Conservation (phyloP, 176 grass and related monocot species). For the Dactylis glomerata region DNA sequence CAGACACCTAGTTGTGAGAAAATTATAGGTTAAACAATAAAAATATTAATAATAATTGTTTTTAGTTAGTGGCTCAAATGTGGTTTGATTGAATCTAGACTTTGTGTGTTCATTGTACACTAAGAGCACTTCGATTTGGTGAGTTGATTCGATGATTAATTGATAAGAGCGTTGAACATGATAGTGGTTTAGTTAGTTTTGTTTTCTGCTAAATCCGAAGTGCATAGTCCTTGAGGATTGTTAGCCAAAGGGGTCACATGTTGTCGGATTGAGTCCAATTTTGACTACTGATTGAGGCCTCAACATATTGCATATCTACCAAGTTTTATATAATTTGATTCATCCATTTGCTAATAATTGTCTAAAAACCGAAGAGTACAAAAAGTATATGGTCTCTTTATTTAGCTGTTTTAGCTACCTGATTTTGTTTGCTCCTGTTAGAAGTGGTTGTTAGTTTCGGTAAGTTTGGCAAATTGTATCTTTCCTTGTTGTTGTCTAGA, state of each 20-base stretch:
- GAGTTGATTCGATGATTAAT: background rate
- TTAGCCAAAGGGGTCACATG: background rate
- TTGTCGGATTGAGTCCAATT: background rate
- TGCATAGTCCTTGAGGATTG: background rate
- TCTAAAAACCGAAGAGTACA: background rate
- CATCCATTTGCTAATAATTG: background rate
- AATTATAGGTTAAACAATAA: too few relatives aligned
- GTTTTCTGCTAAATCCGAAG: background rate
- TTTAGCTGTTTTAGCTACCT: background rate
- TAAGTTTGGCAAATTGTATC: background rate
- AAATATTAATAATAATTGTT: too few relatives aligned
- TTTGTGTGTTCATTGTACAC: background rate
- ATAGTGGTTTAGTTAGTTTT: background rate
- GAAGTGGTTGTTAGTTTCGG: background rate
- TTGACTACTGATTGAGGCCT: background rate
- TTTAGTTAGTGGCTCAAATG: too few relatives aligned
- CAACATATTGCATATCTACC: background rate
- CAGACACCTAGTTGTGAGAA: too few relatives aligned
- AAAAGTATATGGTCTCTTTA: background rate
- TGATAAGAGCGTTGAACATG: background rate
- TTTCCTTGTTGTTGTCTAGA: background rate
- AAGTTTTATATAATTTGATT: background rate
- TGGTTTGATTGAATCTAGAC: background rate
- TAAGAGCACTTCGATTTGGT: background rate
- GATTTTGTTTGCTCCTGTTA: background rate